Evolutionary conservation across 805 yeast species (phyloP).

Genomic region (Monosporozyma aerobia): DNA sequence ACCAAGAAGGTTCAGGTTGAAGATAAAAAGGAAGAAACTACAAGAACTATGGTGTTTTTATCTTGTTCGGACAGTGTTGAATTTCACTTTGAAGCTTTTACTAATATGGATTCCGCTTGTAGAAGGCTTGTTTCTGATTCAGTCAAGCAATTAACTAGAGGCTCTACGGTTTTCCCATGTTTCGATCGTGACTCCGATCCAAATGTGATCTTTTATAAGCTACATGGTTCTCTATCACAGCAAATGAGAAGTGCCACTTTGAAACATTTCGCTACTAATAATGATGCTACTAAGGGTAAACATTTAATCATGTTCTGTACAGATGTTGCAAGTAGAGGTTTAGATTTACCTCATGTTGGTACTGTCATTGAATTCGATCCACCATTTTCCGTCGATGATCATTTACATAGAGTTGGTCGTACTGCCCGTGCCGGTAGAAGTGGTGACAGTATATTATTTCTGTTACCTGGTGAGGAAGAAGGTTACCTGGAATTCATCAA

Average conservation of each 20-base stretch:
- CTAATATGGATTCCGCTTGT: conserved; percentile 40
- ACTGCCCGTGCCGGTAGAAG: conserved; percentile 93
- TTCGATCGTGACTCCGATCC: conserved; percentile 29
- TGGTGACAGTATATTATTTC: conserved; percentile 70
- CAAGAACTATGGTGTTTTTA: conserved; percentile 72
- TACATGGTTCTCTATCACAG: conserved; percentile 89
- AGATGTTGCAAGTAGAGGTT: conserved; percentile 95
- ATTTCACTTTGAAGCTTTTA: conserved; percentile 72
- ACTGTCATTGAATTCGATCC: conserved; percentile 91
- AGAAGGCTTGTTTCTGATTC: conserved; percentile 29
- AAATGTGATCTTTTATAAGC: conserved; percentile 47
- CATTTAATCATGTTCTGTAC: conserved; percentile 80
- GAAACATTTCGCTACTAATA: conserved; percentile 43
- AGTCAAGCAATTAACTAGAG: conserved; percentile 25
- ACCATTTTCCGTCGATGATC: conserved; percentile 89
- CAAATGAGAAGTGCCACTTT: conserved; percentile 73
- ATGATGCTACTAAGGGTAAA: conserved; percentile 34
- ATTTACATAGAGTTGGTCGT: conserved; percentile 92
- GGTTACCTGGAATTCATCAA: conserved; percentile 59
- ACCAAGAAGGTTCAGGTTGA: conserved; percentile 19
- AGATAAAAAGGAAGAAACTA: conserved; percentile 19
- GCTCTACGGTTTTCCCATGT: conserved; percentile 25
- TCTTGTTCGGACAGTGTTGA: conserved; percentile 97
- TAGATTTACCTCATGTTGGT: conserved; percentile 81
- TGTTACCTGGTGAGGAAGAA: conserved; percentile 87